phyloP scores from a whole-genome alignment of 306 rosid species.

The Luffa aegyptiaca region DNA sequence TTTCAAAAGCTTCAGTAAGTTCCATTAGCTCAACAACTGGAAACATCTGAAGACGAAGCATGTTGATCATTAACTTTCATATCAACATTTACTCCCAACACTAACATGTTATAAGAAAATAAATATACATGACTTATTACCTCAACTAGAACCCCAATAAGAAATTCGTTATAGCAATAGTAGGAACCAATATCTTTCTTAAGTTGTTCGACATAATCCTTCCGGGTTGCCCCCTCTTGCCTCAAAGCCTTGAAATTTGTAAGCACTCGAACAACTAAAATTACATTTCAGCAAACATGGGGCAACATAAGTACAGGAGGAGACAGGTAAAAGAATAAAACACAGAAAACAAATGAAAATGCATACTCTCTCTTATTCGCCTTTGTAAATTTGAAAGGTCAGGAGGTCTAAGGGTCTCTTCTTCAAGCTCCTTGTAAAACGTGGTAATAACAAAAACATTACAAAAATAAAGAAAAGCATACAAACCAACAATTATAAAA shows the following conservation, averaged over 20 bases:
- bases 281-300: neutral
- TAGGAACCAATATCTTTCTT: constrained; percentile 65
- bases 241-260: constrained; percentile 79
- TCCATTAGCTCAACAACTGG: constrained; percentile 84
- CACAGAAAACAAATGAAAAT: neutral
- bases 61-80: neutral
- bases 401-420: constrained; percentile 62
- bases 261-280: constrained; percentile 72
- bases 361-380: constrained; percentile 77
- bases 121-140: constrained; percentile 19
- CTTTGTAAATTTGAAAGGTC: constrained; percentile 71
- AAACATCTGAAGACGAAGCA: constrained; percentile 42
- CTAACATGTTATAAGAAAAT: neutral
- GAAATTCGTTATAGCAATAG: constrained; percentile 80
- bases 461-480: too few species aligned
- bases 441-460: neutral
- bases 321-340: neutral
- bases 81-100: neutral
- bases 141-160: constrained; percentile 75
- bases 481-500: neutral
- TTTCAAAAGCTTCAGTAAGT: constrained; percentile 88
- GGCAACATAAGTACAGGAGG: neutral
- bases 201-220: constrained; percentile 65
- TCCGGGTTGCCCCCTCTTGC: constrained; percentile 54
- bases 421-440: constrained; percentile 59